Evolutionary conservation across 2,329 filamentous ascomycete species (phyloP).

Genomic region (Aureobasidium leucospermi): DNA sequence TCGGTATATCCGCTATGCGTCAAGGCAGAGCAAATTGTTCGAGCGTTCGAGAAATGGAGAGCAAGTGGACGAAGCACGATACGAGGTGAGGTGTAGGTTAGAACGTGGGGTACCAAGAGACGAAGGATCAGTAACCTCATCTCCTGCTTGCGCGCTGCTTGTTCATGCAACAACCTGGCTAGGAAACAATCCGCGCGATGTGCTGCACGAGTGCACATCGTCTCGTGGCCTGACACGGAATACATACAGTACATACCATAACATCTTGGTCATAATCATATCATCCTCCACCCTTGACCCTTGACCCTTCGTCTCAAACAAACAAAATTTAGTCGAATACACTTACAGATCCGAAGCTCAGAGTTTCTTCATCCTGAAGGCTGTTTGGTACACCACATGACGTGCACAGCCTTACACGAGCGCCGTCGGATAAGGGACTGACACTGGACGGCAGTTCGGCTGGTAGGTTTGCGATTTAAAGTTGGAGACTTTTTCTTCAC

Average conservation of each 20-base stretch:
- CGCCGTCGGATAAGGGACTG: neutral
- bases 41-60: neutral
- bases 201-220: neutral
- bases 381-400: neutral
- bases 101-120: slow-evolving; percentile 3
- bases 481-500: neutral
- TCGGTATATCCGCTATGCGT: neutral
- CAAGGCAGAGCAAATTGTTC: neutral
- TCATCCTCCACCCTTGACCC: neutral
- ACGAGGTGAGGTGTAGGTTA: neutral
- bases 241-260: neutral
- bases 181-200: neutral
- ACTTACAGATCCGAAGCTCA: neutral
- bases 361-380: neutral
- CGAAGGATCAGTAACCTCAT: slow-evolving; percentile 6
- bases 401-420: neutral
- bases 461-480: neutral
- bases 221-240: neutral
- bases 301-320: no score
- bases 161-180: neutral
- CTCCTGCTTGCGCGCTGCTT: neutral
- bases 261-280: neutral
- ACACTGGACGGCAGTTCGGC: neutral
- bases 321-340: neutral
- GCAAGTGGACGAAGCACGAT: neutral